Base-by-base conservation (phyloP, 495 filamentous ascomycete species). In the Xylaria longipes region DNA sequence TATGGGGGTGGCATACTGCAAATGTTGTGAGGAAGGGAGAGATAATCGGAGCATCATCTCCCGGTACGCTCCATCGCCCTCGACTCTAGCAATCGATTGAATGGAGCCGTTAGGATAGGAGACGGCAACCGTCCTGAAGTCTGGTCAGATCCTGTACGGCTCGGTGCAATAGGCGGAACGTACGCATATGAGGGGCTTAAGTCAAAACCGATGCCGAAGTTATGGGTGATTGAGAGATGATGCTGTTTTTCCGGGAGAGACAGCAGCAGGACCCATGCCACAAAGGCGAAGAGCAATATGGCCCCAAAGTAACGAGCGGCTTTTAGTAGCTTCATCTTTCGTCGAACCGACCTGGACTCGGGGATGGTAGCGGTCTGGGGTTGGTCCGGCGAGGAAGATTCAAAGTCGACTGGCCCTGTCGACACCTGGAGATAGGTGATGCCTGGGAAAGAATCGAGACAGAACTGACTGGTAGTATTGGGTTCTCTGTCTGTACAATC, bases 141-240 rank as follows among this genome's bases (percentile, higher is more conserved):
- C 39, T 48, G 9, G 31, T 70, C 15, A 70, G 58, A 17, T 60
- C 54, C 9, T 70, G 45, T 29, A 27, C 17, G 25, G 27, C 43
- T 25, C 5, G 8, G 56, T 62, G 43, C 29, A 64, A 64, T 37
- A 20, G 29, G 29, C 29, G 7, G 7, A 5, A 70, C 57, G 31
- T 70, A 64, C 57, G 68, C 68, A 70, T 70, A 70, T 63, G 68
- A 70, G 43, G 68, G 68, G 68, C 57, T 70, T 17, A 70, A 58
- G 68, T 70, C 68, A 64, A 70, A 70, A 5, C 68, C 68, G 58
- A 70, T 70, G 20, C 68, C 68, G 58, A 70, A 70, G 31, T 54
- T 17, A 63, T 70, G 68, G 54, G 68, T 70, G 31, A 70, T 70
- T 56, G 68, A 39, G 31, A 64, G 25, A 64, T 63, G 41, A 33